Evolutionary conservation across 768 basidiomycete genomes (phyloP).

Genomic region (Pisolithus tinctorius): DNA sequence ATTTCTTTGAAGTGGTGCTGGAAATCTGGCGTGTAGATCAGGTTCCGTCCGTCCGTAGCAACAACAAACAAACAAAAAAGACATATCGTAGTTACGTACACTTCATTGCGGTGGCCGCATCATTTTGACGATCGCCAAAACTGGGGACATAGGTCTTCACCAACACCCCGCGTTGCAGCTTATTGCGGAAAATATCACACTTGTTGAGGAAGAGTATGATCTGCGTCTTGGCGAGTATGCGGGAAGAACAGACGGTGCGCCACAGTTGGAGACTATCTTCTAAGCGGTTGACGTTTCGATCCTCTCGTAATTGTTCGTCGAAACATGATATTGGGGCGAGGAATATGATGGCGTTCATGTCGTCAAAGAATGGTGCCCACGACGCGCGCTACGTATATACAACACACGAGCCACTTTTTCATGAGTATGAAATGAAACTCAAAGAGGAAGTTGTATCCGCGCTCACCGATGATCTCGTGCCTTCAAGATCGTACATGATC

Average conservation of each 20-base stretch:
- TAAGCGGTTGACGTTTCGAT: constrained; percentile 61
- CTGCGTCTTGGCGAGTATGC: constrained; percentile 54
- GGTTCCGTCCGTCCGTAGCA: no score
- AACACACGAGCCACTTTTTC: not conserved
- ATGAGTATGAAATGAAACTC: constrained; percentile 1
- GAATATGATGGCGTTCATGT: constrained; percentile 80
- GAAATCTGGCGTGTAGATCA: constrained; percentile 45
- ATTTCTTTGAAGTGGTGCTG: constrained; percentile 77
- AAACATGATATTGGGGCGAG: constrained; percentile 70
- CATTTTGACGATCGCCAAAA: constrained; percentile 68
- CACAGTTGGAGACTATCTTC: constrained; percentile 75
- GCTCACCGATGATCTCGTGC: constrained; percentile 58
- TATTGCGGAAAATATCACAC: constrained; percentile 67
- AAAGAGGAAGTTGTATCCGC: not conserved
- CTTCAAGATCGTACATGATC: constrained; percentile 79
- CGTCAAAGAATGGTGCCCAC: constrained; percentile 80
- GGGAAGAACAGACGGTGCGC: constrained; percentile 64
- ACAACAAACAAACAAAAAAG: no score
- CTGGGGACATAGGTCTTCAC: constrained; percentile 67
- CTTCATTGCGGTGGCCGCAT: constrained; percentile 57
- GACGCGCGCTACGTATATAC: constrained; percentile 45
- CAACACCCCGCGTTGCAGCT: constrained; percentile 57
- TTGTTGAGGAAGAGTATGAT: constrained; percentile 53
- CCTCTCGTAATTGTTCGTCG: constrained; percentile 71
- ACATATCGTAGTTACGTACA: constrained; percentile 38